Conservation (phyloP, 2,329 filamentous ascomycete genomes). For the Nigrospora sphaerica region DNA sequence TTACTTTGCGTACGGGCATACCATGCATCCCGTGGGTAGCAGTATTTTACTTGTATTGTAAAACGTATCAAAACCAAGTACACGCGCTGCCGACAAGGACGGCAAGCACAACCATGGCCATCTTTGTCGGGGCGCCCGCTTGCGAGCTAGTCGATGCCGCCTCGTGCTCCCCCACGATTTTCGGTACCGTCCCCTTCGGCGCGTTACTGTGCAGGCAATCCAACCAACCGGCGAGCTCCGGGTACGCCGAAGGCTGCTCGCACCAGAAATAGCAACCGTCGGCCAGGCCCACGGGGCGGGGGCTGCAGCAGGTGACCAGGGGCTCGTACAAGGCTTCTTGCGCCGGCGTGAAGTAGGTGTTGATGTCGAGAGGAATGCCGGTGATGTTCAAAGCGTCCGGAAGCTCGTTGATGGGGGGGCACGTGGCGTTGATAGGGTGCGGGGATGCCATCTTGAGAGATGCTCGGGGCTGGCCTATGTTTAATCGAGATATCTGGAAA, state of each 20-base stretch:
- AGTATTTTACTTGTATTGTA: not conserved
- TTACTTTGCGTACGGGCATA: not conserved
- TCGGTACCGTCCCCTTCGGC: not conserved
- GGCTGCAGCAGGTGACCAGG: not conserved
- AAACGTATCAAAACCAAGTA: not conserved
- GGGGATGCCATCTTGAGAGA: not conserved
- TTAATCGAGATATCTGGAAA: not conserved
- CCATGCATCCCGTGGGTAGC: not conserved
- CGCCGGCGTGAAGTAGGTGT: not conserved
- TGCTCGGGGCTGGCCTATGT: not conserved
- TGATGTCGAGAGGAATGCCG: not conserved
- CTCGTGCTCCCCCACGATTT: not conserved
- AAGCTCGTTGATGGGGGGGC: not conserved
- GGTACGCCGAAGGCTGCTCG: not conserved
- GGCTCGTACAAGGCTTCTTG: not conserved
- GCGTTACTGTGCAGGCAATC: not conserved
- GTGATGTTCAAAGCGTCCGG: not conserved
- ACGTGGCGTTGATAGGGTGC: not conserved
- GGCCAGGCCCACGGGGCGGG: not conserved
- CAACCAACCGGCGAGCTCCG: not conserved
- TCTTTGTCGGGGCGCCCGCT: not conserved
- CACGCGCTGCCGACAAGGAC: not conserved
- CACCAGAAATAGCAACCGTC: constrained; percentile 1
- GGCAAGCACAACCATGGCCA: not conserved
- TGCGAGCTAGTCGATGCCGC: not conserved